phyloP scores from a whole-genome alignment of 2,329 filamentous ascomycete genomes.

The Sarocladium oryzae region DNA sequence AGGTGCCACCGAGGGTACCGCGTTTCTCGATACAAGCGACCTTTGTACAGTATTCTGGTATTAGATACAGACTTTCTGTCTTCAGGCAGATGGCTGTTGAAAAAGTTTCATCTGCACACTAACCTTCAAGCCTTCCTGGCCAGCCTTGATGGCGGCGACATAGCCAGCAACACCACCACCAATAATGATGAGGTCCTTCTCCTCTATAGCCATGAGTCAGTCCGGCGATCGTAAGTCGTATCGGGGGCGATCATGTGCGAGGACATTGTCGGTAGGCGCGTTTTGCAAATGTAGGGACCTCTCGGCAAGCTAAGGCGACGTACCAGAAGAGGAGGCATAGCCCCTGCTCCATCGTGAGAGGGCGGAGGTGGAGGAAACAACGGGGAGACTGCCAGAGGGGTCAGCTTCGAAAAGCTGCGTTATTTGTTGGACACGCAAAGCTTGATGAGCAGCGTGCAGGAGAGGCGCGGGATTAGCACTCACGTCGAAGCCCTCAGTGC shows the following conservation, averaged over 20 bases:
- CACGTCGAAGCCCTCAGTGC: conserved; percentile 48
- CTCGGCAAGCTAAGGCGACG: conserved; percentile 29
- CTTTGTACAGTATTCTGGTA: conserved; percentile 39
- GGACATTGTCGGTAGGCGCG: neutral
- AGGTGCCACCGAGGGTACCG: conserved; percentile 89
- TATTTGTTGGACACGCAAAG: too few species aligned
- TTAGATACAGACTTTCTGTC: conserved; percentile 7
- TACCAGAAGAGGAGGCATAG: conserved; percentile 53
- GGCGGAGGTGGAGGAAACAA: conserved; percentile 37
- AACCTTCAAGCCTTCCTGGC: conserved; percentile 95
- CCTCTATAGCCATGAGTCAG: conserved; percentile 47
- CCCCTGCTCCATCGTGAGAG: conserved; percentile 49
- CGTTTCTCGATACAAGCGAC: conserved; percentile 98
- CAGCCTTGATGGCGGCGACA: conserved; percentile 98
- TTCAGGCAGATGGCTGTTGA: conserved; percentile 1
- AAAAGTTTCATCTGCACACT: conserved; percentile 13
- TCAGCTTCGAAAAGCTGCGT: conserved; percentile 15
- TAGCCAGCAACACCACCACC: conserved; percentile 97
- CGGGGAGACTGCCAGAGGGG: conserved; percentile 36
- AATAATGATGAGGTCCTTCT: conserved; percentile 96
- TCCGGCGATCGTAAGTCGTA: neutral
- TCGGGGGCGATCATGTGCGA: neutral
- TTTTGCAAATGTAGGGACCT: neutral
- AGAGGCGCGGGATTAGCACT: conserved; percentile 19
- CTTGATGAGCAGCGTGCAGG: neutral